Evolutionary conservation across 2,329 filamentous ascomycete genomes (phyloP).

Genomic region (Aureobasidium mangrovei): DNA sequence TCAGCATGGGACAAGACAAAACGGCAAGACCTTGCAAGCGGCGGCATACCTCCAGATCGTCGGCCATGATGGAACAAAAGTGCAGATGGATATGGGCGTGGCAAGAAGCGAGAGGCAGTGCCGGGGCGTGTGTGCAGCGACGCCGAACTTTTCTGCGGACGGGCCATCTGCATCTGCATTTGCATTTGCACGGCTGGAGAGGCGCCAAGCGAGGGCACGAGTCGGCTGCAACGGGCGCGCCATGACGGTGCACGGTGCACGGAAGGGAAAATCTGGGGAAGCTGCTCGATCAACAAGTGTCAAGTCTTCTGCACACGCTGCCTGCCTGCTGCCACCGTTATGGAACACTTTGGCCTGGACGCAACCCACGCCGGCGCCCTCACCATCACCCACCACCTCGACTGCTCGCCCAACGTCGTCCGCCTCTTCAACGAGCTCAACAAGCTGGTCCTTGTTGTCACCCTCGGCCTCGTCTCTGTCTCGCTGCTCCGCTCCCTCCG

Average conservation of each 20-base stretch:
- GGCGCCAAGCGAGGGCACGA: too few species aligned
- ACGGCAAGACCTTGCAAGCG: slow-evolving; percentile 8
- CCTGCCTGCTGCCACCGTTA: slow-evolving; percentile 9
- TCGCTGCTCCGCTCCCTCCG: slow-evolving; percentile 18
- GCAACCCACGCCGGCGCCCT: slow-evolving; percentile 28
- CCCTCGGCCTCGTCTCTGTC: slow-evolving; percentile 28
- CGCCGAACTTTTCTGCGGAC: slow-evolving; percentile 3
- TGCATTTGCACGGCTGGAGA: too few species aligned
- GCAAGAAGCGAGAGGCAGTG: background rate
- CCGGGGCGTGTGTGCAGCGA: background rate
- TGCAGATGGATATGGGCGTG: background rate
- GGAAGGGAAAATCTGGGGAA: too few species aligned
- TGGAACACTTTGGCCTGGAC: slow-evolving; percentile 27
- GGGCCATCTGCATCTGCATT: background rate
- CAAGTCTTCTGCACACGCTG: too few species aligned
- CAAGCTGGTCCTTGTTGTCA: slow-evolving; percentile 42
- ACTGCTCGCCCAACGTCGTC: slow-evolving; percentile 42
- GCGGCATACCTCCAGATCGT: slow-evolving; percentile 20
- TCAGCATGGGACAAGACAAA: slow-evolving; percentile 11
- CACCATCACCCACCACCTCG: slow-evolving; percentile 42
- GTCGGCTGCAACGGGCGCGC: too few species aligned
- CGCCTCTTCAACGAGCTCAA: slow-evolving; percentile 44
- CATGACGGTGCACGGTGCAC: too few species aligned
- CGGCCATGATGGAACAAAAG: slow-evolving; percentile 14
- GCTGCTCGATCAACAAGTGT: too few species aligned